phyloP scores from a whole-genome alignment of 495 filamentous ascomycete genomes.

The Neurospora sp. region DNA sequence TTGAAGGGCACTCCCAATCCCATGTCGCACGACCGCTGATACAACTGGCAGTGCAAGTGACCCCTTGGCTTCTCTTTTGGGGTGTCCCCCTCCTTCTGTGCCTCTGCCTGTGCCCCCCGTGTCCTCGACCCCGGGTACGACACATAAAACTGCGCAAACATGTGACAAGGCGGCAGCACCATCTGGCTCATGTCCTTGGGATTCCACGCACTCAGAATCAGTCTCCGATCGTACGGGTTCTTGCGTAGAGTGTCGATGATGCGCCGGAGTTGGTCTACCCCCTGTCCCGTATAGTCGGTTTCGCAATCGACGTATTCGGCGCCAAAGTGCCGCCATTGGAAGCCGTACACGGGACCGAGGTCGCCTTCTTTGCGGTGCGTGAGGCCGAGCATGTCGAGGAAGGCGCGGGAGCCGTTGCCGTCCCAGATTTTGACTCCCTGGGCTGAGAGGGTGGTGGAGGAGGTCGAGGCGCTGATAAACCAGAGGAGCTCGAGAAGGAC shows the following conservation, averaged over 20 bases:
- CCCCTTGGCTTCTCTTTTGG: constrained; percentile 42
- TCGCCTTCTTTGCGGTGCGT: constrained; percentile 73
- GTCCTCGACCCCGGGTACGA: constrained; percentile 48
- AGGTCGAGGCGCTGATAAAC: constrained; percentile 83
- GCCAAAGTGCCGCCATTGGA: constrained; percentile 98
- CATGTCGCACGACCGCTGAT: constrained; percentile 95
- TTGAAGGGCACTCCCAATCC: constrained; percentile 96
- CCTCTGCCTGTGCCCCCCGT: constrained; percentile 1
- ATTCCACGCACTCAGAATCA: constrained; percentile 92
- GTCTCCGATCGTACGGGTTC: constrained; percentile 77
- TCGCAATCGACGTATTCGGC: constrained; percentile 72
- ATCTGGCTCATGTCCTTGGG: constrained; percentile 75
- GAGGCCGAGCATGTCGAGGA: constrained; percentile 75
- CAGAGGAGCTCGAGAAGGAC: constrained; percentile 91
- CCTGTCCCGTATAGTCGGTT: constrained; percentile 78
- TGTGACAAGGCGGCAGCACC: constrained; percentile 94
- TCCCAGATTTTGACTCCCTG: constrained; percentile 96
- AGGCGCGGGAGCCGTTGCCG: constrained; percentile 83
- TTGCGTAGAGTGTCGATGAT: constrained; percentile 72
- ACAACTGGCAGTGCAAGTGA: constrained; percentile 71
- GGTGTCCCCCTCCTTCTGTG: constrained; percentile 8
- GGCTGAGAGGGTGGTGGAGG: constrained; percentile 58
- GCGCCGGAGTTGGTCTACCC: constrained; percentile 83
- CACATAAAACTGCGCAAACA: constrained; percentile 99
- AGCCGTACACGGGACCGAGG: constrained; percentile 92